phyloP scores from a whole-genome alignment of 1,139 yeast genomes.

The Taphrina flavorubra region DNA sequence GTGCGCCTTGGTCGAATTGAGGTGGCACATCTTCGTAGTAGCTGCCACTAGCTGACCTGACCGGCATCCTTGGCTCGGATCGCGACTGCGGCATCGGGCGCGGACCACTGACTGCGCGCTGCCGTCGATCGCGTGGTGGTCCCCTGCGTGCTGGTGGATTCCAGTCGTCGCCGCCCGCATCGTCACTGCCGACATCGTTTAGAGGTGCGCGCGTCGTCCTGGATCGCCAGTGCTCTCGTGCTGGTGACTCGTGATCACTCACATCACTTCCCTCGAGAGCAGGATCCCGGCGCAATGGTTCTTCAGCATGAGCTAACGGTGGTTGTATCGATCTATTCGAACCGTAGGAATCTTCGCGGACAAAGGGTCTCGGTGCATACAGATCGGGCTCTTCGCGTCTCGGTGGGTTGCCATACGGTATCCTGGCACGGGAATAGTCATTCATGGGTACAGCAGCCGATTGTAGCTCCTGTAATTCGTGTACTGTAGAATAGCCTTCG shows the following conservation, averaged over 20 bases:
- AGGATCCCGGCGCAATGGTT: background rate
- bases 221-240: background rate
- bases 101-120: conserved; percentile 27
- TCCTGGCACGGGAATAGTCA: conserved; percentile 12
- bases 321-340: background rate
- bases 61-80: conserved; percentile 2
- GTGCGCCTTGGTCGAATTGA: conserved; percentile 12
- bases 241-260: background rate
- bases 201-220: background rate
- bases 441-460: background rate
- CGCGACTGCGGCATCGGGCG: conserved; percentile 35
- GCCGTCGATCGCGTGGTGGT: conserved; percentile 1
- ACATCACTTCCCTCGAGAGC: background rate
- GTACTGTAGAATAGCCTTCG: background rate
- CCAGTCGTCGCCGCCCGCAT: background rate
- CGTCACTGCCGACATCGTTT: background rate
- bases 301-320: conserved; percentile 16
- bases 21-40: conserved; percentile 30
- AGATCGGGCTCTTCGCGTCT: conserved; percentile 3
- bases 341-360: conserved; percentile 2
- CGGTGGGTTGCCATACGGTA: conserved; percentile 27
- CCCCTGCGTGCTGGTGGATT: background rate
- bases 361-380: background rate
- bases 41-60: conserved; percentile 14
- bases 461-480: conserved; percentile 12